Percentiles rank a stretch among this genome's conserved stretches.
Evolutionary conservation across 768 basidiomycete genomes (phyloP).

Genomic region (Phaeotremella fagi): DNA sequence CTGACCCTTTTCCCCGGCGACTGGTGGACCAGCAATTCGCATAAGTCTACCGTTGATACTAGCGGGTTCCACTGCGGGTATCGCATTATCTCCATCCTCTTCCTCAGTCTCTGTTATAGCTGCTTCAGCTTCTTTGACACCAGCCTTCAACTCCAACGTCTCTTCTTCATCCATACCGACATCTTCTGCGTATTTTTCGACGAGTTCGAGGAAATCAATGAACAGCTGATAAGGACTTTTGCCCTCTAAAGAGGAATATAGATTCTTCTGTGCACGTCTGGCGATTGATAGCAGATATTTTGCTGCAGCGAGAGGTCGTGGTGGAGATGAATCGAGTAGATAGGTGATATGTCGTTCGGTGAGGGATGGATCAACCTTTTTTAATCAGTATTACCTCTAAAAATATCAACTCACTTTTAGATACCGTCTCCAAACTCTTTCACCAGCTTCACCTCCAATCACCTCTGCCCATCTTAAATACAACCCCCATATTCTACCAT

Average conservation of each 20-base stretch:
- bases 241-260: constrained; percentile 80
- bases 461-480: constrained; percentile 89
- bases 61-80: constrained; percentile 50
- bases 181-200: constrained; percentile 83
- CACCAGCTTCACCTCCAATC: constrained; percentile 59
- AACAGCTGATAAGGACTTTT: constrained; percentile 95
- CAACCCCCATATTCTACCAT: constrained; percentile 83
- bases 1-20: constrained; percentile 48
- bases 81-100: constrained; percentile 30
- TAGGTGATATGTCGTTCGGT: constrained; percentile 50
- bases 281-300: constrained; percentile 82
- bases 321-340: constrained; percentile 60
- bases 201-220: constrained; percentile 84
- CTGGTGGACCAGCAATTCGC: constrained; percentile 65
- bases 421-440: constrained; percentile 76
- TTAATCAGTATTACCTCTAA: neutral
- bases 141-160: constrained; percentile 57
- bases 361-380: constrained; percentile 49
- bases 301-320: constrained; percentile 85
- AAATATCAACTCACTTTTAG: constrained; percentile 62
- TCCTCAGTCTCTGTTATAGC: constrained; percentile 40
- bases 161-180: constrained; percentile 83
- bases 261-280: constrained; percentile 73
- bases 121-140: constrained; percentile 47
- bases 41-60: constrained; percentile 62